Conservation (phyloP, 768 basidiomycete species). For the Russula olivacea region DNA sequence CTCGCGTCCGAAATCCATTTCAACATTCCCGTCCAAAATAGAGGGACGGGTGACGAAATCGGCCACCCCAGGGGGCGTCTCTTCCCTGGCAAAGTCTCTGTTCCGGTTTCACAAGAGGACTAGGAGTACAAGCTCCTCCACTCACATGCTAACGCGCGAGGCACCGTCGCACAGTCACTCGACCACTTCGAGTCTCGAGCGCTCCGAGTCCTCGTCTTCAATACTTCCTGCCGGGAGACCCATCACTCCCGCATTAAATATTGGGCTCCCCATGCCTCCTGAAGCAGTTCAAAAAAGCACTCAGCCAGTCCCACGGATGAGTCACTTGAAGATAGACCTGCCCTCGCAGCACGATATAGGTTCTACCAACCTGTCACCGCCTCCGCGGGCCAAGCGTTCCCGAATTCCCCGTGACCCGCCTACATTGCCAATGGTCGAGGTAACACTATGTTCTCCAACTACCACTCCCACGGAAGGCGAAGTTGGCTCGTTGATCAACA, state of each 20-base stretch:
- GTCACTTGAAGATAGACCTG: not conserved
- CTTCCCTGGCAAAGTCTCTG: not conserved
- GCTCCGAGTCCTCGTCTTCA: not conserved
- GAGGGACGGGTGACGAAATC: not conserved
- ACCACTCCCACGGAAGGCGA: not conserved
- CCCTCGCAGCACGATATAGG: not conserved
- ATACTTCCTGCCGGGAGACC: conserved; percentile 12
- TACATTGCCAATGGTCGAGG: not conserved
- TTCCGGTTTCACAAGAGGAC: conserved; percentile 15
- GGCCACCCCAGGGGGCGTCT: conserved; percentile 1
- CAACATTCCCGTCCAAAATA: not conserved
- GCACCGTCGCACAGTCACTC: conserved; percentile 5
- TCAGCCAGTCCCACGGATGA: conserved; percentile 14
- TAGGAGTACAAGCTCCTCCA: conserved; percentile 23
- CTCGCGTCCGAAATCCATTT: conserved; percentile 1
- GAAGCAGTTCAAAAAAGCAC: conserved; percentile 19
- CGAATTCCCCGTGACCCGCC: conserved; percentile 12
- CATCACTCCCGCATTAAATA: conserved; percentile 26
- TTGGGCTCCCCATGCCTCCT: conserved; percentile 25
- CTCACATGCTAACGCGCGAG: conserved; percentile 20
- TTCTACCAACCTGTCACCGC: not conserved
- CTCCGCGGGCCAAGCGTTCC: conserved; percentile 13
- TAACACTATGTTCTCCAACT: not conserved
- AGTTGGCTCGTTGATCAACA: conserved; percentile 29
- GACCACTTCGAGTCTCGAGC: conserved; percentile 10